Conservation (phyloP, 73 alveolate species). For the Effrenium voratum region DNA sequence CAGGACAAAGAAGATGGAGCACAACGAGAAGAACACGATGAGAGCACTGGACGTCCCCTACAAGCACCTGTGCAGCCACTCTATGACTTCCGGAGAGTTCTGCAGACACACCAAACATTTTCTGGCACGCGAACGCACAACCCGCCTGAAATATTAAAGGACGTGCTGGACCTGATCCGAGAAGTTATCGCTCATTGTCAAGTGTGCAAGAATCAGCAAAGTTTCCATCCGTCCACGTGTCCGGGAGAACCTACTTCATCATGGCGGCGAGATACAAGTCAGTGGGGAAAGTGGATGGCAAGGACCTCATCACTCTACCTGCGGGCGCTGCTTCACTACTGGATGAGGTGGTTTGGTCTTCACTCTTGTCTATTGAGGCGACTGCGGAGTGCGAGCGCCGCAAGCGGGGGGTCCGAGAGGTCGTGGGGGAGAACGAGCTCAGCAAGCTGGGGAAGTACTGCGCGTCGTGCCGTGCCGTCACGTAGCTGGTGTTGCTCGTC, state of each 20-base stretch:
- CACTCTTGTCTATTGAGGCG: not conserved
- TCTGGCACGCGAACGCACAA: not conserved
- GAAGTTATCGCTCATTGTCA: not conserved
- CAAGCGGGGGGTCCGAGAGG: no score
- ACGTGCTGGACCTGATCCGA: not conserved
- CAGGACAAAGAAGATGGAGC: not conserved
- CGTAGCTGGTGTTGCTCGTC: not conserved
- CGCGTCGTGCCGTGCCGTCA: no score
- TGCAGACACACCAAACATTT: not conserved
- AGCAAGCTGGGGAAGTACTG: no score
- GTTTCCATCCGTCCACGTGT: not conserved
- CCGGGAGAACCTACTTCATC: not conserved
- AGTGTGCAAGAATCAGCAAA: not conserved
- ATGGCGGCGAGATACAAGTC: not conserved
- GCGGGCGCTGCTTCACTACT: not conserved
- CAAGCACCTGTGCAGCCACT: not conserved
- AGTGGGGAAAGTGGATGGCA: not conserved
- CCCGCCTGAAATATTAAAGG: not conserved
- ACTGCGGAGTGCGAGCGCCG: not conserved
- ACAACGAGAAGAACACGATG: not conserved
- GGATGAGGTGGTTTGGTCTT: slow-evolving; percentile 13
- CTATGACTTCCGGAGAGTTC: not conserved
- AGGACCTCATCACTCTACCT: not conserved
- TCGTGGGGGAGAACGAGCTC: no score
- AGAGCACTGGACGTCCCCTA: not conserved